phyloP scores from a whole-genome alignment of 2,329 filamentous ascomycete genomes.

The Alternaria arbusti region DNA sequence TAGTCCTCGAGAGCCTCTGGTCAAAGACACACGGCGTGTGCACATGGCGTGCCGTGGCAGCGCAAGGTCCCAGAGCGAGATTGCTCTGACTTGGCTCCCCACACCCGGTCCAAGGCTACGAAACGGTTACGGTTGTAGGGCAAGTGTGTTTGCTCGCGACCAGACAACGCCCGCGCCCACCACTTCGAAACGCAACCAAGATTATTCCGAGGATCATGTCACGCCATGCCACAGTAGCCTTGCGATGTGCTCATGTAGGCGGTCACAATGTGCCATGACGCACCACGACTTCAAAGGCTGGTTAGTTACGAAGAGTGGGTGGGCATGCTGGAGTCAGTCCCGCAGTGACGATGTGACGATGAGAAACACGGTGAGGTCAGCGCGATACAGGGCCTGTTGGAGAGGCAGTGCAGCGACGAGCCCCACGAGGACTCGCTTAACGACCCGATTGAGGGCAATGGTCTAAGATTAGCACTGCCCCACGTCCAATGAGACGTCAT shows the following conservation, averaged over 20 bases:
- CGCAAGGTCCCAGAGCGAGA: constrained; percentile 8
- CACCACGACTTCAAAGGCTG: constrained; percentile 11
- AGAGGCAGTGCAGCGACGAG: constrained; percentile 22
- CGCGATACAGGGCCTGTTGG: constrained; percentile 20
- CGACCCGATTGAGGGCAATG: constrained; percentile 28
- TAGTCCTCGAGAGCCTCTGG: constrained; percentile 23
- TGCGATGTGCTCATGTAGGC: constrained; percentile 13
- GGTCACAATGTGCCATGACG: constrained; percentile 27
- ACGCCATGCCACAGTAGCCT: constrained; percentile 7
- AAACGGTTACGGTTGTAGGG: constrained; percentile 10
- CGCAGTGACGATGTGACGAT: constrained; percentile 12
- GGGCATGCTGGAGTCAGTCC: constrained; percentile 14
- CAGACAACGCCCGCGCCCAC: constrained; percentile 8
- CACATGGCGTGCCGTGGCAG: constrained; percentile 7
- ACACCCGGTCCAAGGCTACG: constrained; percentile 4
- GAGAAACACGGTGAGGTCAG: constrained; percentile 39
- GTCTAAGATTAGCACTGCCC: constrained; percentile 25
- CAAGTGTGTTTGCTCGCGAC: constrained; percentile 6
- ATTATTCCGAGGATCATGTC: constrained; percentile 8
- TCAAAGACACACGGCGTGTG: constrained; percentile 9
- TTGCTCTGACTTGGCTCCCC: constrained; percentile 13
- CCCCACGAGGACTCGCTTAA: constrained; percentile 25
- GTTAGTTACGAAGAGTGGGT: constrained; percentile 4
- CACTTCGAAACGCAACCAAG: constrained; percentile 6
- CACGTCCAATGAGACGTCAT: constrained; percentile 24